These are phyloP conservation scores for Backusella morwellensis DNA, from an alignment of 192 early-diverging fungal species.

Conservation along the genomic window DNA sequence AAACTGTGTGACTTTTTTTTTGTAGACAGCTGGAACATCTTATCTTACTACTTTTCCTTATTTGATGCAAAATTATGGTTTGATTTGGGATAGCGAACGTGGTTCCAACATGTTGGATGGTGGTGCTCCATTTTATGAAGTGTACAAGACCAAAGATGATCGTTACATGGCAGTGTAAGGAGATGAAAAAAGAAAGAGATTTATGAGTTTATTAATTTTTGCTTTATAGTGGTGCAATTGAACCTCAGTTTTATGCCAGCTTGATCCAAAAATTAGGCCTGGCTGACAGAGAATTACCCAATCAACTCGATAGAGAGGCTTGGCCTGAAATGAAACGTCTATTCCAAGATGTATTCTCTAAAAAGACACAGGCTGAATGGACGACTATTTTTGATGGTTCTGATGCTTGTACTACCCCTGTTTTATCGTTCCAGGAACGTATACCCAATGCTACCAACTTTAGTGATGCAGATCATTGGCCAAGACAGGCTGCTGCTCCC, in stretches of 20 bases:
- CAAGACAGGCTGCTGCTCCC: conserved; percentile 39
- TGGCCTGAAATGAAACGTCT: conserved; percentile 54
- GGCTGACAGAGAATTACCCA: conserved; percentile 32
- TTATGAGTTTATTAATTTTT: background rate
- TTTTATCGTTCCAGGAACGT: conserved; percentile 42
- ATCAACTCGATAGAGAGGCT: conserved; percentile 46
- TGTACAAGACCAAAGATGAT: conserved; percentile 65
- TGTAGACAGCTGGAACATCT: conserved; percentile 43
- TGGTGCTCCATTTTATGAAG: conserved; percentile 67
- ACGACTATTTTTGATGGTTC: conserved; percentile 50
- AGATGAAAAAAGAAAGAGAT: background rate
- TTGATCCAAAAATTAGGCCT: conserved; percentile 48
- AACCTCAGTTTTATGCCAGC: conserved; percentile 60
- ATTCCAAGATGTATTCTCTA: conserved; percentile 47
- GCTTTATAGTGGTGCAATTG: conserved; percentile 50
- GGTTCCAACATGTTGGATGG: conserved; percentile 63
- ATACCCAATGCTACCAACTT: conserved; percentile 16
- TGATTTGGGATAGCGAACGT: conserved; percentile 47
- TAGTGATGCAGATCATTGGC: conserved; percentile 25
- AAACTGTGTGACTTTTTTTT: background rate
- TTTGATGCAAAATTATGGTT: conserved; percentile 54
- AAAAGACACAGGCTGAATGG: conserved; percentile 66
- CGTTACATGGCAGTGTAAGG: conserved; percentile 60
- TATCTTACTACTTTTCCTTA: conserved; percentile 63
- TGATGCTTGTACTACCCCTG: conserved; percentile 69